These are phyloP conservation scores for Salix exigua DNA, from an alignment of 345 rosid genomes.

Conservation along the genomic window DNA sequence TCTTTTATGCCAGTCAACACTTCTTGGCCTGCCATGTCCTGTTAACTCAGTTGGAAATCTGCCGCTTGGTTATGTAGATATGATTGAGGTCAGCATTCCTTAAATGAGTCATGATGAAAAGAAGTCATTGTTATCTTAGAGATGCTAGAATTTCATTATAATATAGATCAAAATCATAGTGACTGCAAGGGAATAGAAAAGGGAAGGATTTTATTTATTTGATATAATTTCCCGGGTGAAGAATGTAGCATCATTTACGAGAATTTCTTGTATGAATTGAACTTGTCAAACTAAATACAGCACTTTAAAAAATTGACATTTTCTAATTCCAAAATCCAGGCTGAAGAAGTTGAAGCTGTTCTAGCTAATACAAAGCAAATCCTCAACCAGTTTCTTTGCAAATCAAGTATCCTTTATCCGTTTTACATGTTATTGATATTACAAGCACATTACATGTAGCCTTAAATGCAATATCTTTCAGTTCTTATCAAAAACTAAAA, in stretches of 20 bases:
- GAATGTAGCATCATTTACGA: slow-evolving; percentile 2
- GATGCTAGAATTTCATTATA: no score
- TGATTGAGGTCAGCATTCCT: slow-evolving; percentile 57
- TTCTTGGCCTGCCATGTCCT: slow-evolving; percentile 86
- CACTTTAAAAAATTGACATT: slow-evolving; percentile 12
- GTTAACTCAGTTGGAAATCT: slow-evolving; percentile 90
- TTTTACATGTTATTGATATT: not conserved
- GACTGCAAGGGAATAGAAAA: not conserved
- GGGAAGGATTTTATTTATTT: not conserved
- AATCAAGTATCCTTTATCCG: slow-evolving; percentile 69
- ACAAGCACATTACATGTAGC: not conserved
- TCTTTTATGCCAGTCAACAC: slow-evolving; percentile 64
- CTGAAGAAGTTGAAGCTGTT: slow-evolving; percentile 89
- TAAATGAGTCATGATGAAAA: not conserved
- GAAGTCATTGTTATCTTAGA: not conserved
- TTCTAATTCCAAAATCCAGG: slow-evolving; percentile 37
- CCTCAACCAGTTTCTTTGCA: slow-evolving; percentile 78
- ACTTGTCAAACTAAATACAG: not conserved
- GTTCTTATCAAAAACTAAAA: not conserved
- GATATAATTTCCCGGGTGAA: not conserved
- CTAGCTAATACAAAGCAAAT: slow-evolving; percentile 92
- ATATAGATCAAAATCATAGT: no score
- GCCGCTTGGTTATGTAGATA: slow-evolving; percentile 73
- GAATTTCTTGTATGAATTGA: slow-evolving; percentile 1
- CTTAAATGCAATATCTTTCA: not conserved